Conservation (phyloP, 2,329 filamentous ascomycete species). For the Ceratocystis albifundus region DNA sequence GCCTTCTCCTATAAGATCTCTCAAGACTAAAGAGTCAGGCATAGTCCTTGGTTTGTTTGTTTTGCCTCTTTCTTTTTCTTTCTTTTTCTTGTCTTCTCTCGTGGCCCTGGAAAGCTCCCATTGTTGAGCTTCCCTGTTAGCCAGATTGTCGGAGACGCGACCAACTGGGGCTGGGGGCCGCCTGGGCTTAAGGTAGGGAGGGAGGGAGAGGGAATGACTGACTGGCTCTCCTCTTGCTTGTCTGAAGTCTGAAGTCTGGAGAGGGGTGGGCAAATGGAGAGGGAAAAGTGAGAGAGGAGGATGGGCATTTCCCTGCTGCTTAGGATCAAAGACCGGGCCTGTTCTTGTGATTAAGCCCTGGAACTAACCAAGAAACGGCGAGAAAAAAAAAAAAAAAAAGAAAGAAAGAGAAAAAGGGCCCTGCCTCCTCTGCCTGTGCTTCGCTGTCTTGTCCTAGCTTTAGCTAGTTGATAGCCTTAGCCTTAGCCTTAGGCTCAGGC, state of each 20-base stretch:
- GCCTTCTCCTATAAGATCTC: no score
- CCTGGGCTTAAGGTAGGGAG: not conserved
- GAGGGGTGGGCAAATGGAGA: not conserved
- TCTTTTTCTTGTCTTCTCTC: no score
- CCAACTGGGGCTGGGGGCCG: not conserved
- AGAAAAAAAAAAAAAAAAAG: no score
- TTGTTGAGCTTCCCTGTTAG: not conserved
- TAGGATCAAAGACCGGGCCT: not conserved
- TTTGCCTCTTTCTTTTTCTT: not conserved
- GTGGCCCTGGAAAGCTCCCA: no score
- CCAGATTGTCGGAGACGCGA: slow-evolving; percentile 4
- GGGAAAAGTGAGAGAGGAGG: not conserved
- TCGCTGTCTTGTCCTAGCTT: not conserved
- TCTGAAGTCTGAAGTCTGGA: not conserved
- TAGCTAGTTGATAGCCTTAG: no score
- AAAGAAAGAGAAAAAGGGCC: no score
- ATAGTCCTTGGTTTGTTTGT: not conserved
- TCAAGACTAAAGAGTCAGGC: not conserved
- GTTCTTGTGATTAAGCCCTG: not conserved
- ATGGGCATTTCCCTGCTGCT: not conserved
- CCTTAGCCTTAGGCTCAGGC: no score
- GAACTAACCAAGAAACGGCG: not conserved
- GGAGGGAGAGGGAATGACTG: not conserved
- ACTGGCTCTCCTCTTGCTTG: not conserved
- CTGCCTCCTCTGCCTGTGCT: not conserved